Base-by-base conservation (phyloP, 495 filamentous ascomycete genomes). In the Collariella sp. region DNA sequence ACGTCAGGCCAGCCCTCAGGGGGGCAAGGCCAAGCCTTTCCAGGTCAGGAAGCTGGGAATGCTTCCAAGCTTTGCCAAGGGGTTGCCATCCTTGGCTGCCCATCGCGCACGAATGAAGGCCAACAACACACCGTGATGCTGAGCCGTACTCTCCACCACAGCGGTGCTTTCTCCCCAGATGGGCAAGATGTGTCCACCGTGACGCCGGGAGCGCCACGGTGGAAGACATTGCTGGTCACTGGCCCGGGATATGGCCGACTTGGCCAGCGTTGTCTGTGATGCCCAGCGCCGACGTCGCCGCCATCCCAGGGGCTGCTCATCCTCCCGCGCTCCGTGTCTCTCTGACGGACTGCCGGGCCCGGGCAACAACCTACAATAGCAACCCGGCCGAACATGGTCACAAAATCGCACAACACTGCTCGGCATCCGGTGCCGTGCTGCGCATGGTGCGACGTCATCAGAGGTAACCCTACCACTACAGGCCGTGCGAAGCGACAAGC, bases 221-320 rank as follows among this genome's bases (percentile, higher is more conserved):
- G 12, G 31, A 50, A 40, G 22, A 45, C 38, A 50, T 40, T 16
- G 54, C 62, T 60, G 59, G 57, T 54, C 47, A 38, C 60, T 52
- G n/a, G n/a, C 63, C 60, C 57, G 26, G 57, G 62, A 61, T 59
- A 61, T 13, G 57, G 60, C 62, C 62, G 62, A 46, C 62, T 65
- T 62, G 60, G 62, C 59, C 43, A 24, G 24, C 43, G 48, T 22
- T n/a, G n/a, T n/a, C n/a, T n/a, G n/a, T n/a, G n/a, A n/a, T n/a
- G n/a, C 23, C 40, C 10, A 13, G 40, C 40, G 22, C 41, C 40
- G 18, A 38, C 23, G 3, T 50, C 47, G 33, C 20, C 22, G 15
- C 7, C 15, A 18, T 10, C 15, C 12, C 22, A 22, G 44, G 44
- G 23, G 9, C 26, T 9, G 26, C 26, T 4, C 26, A 31, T 31